Base-by-base conservation (phyloP, 345 rosid species). In the Lagerstroemia speciosa region DNA sequence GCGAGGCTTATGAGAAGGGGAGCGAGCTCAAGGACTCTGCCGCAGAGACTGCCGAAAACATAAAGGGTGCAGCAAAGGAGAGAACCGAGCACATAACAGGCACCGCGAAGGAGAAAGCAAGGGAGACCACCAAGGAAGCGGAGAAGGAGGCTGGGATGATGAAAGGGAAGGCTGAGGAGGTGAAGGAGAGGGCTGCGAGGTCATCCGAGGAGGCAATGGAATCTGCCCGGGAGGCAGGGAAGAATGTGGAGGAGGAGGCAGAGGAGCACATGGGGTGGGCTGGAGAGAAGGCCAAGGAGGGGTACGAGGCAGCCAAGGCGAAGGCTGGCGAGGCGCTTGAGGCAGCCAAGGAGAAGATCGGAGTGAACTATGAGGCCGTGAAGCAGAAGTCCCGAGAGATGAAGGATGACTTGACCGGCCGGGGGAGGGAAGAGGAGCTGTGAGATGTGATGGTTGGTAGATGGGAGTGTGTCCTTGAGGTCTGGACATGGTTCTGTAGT, bases 221-320 rank as follows among this genome's bases (percentile, higher is more conserved):
- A 64, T 64, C 63, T 0, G 77, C 80, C 2, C 0, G 53, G 14
- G 71, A 69, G 26, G 31, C 50, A 6, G 73, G 41, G 0, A 64
- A 57, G 55, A 75, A 71, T 5, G 78, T 81, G 0, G 41, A 36
- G 10, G 73, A 71, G 32, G 70, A 72, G 46, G 34, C 69, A 0
- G 79, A 62, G 57, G 79, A 78, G 73, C 62, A 67, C 1, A 7
- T 69, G 50, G 64, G 62, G 19, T 82, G 83, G 82, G 81, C 80
- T 5, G 69, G 76, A 32, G 80, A 69, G 73, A 81, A 74, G 29
- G 78, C 81, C 41, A 74, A 55, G 36, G 74, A 74, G 27, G 82
- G 80, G 1, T 70, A 53, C n/a, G 79, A 74, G 11, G 66, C 75
- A 3, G 79, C 75, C 33, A 76, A 71, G 67, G 52, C n/a, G 60